Conservation (phyloP, 23 red algal species). For the Cyanidioschyzon merolae region DNA sequence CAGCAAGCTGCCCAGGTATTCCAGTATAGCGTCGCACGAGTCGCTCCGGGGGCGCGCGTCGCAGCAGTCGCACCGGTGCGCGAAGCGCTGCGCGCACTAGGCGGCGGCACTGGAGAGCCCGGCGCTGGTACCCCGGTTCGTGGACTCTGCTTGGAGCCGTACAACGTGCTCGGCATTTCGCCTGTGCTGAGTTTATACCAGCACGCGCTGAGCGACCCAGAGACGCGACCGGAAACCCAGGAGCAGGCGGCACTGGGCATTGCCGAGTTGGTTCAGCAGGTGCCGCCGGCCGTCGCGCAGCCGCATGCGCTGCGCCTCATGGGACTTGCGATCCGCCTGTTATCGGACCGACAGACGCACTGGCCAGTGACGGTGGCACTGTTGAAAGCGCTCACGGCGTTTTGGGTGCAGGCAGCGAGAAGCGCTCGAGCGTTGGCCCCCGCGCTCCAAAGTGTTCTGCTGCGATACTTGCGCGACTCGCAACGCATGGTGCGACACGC, state of each 20-base stretch:
- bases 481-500: constrained; percentile 41
- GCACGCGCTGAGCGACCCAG: background rate
- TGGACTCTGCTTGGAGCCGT: background rate
- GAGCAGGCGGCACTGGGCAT: constrained; percentile 74
- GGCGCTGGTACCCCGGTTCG: background rate
- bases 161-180: background rate
- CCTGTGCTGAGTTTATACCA: background rate
- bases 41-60: background rate
- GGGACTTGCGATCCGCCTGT: constrained; percentile 62
- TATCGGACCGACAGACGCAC: constrained; percentile 50
- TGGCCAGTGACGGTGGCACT: constrained; percentile 73
- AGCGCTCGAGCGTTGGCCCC: constrained; percentile 32
- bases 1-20: background rate
- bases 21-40: background rate
- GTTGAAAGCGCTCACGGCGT: constrained; percentile 27
- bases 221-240: constrained; percentile 23
- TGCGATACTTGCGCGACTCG: constrained; percentile 51
- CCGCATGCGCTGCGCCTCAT: constrained; percentile 52
- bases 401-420: background rate
- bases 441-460: constrained; percentile 69
- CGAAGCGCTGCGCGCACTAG: background rate
- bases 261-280: constrained; percentile 40
- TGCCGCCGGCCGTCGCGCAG: constrained; percentile 27
- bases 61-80: background rate
- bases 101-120: background rate